Conservation (phyloP, 2,329 filamentous ascomycete species). For the Talaromyces sp. region DNA sequence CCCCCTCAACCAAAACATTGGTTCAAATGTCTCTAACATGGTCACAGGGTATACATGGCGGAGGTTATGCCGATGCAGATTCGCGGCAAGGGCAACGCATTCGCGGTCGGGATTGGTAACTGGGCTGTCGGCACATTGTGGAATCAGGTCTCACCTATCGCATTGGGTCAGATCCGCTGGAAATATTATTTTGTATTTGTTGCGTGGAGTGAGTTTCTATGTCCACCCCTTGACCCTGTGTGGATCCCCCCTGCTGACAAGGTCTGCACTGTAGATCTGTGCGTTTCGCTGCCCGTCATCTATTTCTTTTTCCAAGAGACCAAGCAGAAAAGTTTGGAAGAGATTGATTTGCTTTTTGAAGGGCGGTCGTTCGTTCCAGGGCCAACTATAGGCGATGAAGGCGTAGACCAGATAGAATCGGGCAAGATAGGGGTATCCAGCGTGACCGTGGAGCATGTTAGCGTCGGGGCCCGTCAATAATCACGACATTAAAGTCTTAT, state of each 20-base stretch:
- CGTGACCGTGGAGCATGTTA: not conserved
- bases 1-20: no score
- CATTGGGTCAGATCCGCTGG: constrained; percentile 53
- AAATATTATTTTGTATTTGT: constrained; percentile 63
- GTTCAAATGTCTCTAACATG: not conserved
- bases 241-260: not conserved
- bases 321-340: constrained; percentile 57
- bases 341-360: constrained; percentile 62
- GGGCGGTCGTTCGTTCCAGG: constrained; percentile 53
- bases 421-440: not conserved
- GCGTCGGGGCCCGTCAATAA: not conserved
- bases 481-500: no score
- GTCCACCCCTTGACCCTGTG: not conserved
- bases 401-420: constrained; percentile 1
- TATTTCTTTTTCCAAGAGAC: constrained; percentile 59
- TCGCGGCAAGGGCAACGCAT: constrained; percentile 60
- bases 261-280: constrained; percentile 30
- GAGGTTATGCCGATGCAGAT: constrained; percentile 70
- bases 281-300: constrained; percentile 48
- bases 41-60: constrained; percentile 65
- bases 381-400: constrained; percentile 38
- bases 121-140: constrained; percentile 64
- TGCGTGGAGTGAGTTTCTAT: constrained; percentile 46
- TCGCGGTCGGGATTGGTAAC: constrained; percentile 61
- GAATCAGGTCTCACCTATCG: constrained; percentile 61